A percentile compares a stretch with the other conserved stretches of the same genome.
phyloP scores from a whole-genome alignment of 345 rosid genomes.

The Abelmoschus esculentus region DNA sequence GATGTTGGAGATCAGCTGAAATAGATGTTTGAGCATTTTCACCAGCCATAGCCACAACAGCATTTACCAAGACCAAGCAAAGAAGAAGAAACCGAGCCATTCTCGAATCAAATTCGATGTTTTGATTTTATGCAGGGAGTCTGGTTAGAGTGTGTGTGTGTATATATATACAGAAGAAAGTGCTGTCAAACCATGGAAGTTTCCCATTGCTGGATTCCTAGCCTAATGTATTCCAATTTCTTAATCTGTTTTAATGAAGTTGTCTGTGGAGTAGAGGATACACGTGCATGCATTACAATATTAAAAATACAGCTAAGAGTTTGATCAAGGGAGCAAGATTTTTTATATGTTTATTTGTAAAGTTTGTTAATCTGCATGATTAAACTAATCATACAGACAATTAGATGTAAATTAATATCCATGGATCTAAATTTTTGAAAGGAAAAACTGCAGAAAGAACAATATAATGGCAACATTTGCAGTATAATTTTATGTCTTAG shows the following conservation, averaged over 20 bases:
- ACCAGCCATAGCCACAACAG: slow-evolving; percentile 17
- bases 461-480: too few relatives aligned
- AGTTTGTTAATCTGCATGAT: slow-evolving; percentile 4
- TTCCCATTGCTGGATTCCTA: slow-evolving; percentile 28
- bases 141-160: slow-evolving; percentile 2
- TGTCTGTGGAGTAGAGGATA: slow-evolving; percentile 28
- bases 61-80: slow-evolving; percentile 23
- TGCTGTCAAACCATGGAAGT: slow-evolving; percentile 21
- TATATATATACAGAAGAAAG: slow-evolving; percentile 1
- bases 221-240: slow-evolving; percentile 8
- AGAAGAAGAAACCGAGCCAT: slow-evolving; percentile 27
- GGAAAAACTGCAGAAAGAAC: not conserved
- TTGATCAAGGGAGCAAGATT: slow-evolving; percentile 36
- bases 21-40: slow-evolving; percentile 1
- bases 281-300: slow-evolving; percentile 29
- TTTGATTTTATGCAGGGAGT: not conserved
- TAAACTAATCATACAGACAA: not conserved
- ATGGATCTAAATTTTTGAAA: not conserved
- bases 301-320: slow-evolving; percentile 28
- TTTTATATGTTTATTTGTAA: slow-evolving; percentile 28
- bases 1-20: too few relatives aligned
- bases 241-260: slow-evolving; percentile 5
- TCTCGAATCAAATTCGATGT: not conserved
- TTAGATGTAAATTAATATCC: not conserved
- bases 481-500: not conserved